Evolutionary conservation across 192 early-diverging fungal genomes (phyloP).

Genomic region (Coemansia sp.): DNA sequence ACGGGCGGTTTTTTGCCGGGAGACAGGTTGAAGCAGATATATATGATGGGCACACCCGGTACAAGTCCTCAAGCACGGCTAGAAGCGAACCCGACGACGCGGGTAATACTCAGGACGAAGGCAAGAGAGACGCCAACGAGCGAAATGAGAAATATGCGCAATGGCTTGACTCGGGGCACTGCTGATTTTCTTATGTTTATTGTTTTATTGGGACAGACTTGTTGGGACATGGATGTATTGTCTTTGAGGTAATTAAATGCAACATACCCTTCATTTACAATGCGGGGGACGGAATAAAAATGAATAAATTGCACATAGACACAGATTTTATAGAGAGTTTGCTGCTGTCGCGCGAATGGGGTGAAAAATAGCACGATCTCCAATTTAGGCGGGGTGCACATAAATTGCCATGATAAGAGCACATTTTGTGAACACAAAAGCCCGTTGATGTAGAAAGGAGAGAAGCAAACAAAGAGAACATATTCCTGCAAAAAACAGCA

Average conservation of each 20-base stretch:
- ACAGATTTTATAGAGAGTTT: not conserved
- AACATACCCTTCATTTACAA: too few species aligned
- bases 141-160: constrained; percentile 85
- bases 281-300: not conserved
- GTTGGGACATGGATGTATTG: not conserved
- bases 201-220: not conserved
- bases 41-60: constrained; percentile 84
- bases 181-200: not conserved
- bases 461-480: too few species aligned
- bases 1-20: constrained; percentile 86
- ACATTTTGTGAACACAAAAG: not conserved
- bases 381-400: too few species aligned
- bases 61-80: constrained; percentile 59
- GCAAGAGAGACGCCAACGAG: constrained; percentile 68
- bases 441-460: not conserved
- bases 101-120: constrained; percentile 9
- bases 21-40: constrained; percentile 75
- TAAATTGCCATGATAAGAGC: not conserved
- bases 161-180: constrained; percentile 75
- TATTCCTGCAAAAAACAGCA: too few species aligned
- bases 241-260: not conserved
- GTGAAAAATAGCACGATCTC: not conserved
- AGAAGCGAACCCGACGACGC: not conserved
- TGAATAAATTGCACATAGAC: not conserved
- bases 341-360: not conserved